Conservation (phyloP, 106 monocot species). For the Dendrobium catenatum region DNA sequence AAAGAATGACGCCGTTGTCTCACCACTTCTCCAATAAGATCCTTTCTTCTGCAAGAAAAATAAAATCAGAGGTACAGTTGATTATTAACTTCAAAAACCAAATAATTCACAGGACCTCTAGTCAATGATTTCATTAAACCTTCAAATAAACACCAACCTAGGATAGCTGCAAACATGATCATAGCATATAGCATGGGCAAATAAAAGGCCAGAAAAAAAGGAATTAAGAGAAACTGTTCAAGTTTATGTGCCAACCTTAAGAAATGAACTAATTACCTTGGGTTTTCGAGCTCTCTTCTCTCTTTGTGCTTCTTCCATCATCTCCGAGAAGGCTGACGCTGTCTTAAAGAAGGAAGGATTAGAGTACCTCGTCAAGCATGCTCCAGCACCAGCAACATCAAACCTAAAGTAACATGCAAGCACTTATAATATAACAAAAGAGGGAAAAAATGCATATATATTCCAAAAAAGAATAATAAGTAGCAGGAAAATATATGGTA, state of each 20-base stretch:
- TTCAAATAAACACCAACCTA: not conserved
- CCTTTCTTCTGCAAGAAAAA: slow-evolving; percentile 53
- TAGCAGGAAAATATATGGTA: not conserved
- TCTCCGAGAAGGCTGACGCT: slow-evolving; percentile 39
- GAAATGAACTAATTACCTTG: slow-evolving; percentile 39
- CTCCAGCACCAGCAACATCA: slow-evolving; percentile 95
- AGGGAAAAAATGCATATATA: not conserved
- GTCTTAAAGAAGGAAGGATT: slow-evolving; percentile 93
- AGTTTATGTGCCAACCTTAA: not conserved
- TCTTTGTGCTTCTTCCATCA: slow-evolving; percentile 40
- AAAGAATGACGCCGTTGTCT: slow-evolving; percentile 44
- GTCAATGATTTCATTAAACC: not conserved
- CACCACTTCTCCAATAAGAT: slow-evolving; percentile 50
- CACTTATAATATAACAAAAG: not conserved
- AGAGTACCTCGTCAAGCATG: slow-evolving; percentile 93
- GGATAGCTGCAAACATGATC: not conserved
- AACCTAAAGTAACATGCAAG: slow-evolving; percentile 52
- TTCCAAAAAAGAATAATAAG: not conserved
- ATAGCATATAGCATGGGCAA: not conserved
- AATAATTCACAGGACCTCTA: not conserved
- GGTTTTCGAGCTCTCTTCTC: slow-evolving; percentile 67
- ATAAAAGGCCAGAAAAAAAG: no score
- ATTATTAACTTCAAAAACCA: not conserved
- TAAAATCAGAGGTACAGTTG: slow-evolving; percentile 1
- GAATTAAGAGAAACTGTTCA: not conserved